phyloP scores from a whole-genome alignment of 176 grass and related monocot species.

The Oryza glumipatula region DNA sequence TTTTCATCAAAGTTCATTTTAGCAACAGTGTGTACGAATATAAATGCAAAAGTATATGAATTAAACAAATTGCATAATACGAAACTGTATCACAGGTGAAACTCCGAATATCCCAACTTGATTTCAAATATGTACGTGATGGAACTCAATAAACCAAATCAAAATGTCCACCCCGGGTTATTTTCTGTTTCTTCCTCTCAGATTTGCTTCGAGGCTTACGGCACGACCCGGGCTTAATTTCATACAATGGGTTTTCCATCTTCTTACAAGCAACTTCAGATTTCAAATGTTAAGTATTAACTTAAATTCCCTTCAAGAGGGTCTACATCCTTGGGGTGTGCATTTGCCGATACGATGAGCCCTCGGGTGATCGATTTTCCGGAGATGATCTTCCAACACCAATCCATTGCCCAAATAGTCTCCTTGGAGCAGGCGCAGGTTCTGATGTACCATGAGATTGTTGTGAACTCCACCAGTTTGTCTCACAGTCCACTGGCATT shows the following conservation, averaged over 20 bases:
- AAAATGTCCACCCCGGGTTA: constrained; percentile 42
- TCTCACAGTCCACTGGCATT: constrained; percentile 64
- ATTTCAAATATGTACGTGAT: constrained; percentile 63
- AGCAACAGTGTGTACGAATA: no score
- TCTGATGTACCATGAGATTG: constrained; percentile 50
- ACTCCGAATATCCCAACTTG: constrained; percentile 42
- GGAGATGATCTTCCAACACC: constrained; percentile 50
- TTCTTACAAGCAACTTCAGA: constrained; percentile 54
- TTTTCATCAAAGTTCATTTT: no score
- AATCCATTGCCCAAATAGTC: constrained; percentile 53
- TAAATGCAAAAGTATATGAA: not conserved
- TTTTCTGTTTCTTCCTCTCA: constrained; percentile 44
- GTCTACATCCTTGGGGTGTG: constrained; percentile 67
- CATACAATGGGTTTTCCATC: constrained; percentile 50
- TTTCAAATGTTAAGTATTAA: constrained; percentile 28
- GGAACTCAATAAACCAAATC: constrained; percentile 60
- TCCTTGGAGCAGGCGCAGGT: constrained; percentile 35
- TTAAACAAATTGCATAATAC: not conserved
- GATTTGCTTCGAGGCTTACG: constrained; percentile 35
- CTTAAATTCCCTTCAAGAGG: constrained; percentile 12
- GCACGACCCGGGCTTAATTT: constrained; percentile 40
- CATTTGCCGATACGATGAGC: constrained; percentile 53
- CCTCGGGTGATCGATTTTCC: constrained; percentile 43
- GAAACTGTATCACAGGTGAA: not conserved
- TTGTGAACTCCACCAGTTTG: constrained; percentile 68